Evolutionary conservation across 1,284 basidiomycete species (phyloP).

Genomic region (Gastroboletus turbinatus): DNA sequence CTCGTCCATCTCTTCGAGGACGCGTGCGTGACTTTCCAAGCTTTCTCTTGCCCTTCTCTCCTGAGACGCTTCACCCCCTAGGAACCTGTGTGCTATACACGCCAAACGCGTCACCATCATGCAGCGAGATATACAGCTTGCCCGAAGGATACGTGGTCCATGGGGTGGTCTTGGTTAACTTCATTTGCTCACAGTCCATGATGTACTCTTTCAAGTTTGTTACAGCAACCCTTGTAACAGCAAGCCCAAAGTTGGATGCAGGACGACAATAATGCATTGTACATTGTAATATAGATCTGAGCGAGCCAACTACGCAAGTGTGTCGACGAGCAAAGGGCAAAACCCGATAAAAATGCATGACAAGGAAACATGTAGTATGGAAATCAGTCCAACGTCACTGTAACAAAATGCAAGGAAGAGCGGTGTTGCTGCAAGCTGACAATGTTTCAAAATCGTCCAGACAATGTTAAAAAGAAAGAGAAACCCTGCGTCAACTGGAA

Average conservation of each 20-base stretch:
- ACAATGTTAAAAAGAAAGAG: conserved; percentile 9
- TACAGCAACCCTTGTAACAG: neutral
- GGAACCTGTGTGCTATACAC: conserved; percentile 95
- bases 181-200: neutral
- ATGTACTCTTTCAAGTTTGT: neutral
- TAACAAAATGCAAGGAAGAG: conserved; percentile 13
- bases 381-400: conserved; percentile 17
- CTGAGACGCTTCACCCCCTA: conserved; percentile 31
- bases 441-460: conserved; percentile 22
- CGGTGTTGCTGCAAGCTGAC: conserved; percentile 6
- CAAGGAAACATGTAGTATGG: conserved; percentile 7
- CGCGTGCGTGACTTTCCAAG: conserved; percentile 62
- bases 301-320: conserved; percentile 4
- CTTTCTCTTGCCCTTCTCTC: neutral
- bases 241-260: neutral
- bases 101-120: conserved; percentile 99
- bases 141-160: conserved; percentile 88
- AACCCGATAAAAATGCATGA: conserved; percentile 12
- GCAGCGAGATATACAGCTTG: conserved; percentile 96
- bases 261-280: conserved; percentile 25
- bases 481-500: conserved; percentile 3
- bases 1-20: conserved; percentile 95
- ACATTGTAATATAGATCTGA: conserved; percentile 29
- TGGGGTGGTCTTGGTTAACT: conserved; percentile 58
- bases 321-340: conserved; percentile 12